Conservation (phyloP, 2,329 filamentous ascomycete genomes). For the Tolypocladium endophyticum region DNA sequence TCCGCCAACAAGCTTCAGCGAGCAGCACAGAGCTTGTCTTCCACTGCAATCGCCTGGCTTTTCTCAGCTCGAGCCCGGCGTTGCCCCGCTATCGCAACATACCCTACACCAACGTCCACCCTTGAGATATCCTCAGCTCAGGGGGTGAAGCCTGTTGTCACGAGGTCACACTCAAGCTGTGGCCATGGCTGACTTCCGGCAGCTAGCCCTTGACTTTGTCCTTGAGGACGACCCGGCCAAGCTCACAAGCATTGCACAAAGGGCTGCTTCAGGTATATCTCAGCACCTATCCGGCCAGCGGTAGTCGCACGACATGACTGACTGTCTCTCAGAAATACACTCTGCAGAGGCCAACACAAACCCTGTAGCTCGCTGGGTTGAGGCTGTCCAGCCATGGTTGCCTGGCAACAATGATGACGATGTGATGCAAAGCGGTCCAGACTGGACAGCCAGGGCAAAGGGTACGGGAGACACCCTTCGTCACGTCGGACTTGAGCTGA, state of each 20-base stretch:
- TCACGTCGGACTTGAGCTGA: background rate
- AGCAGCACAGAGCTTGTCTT: background rate
- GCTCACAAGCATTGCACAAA: conserved; percentile 28
- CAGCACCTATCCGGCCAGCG: rapidly evolving
- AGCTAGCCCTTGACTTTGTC: conserved; percentile 43
- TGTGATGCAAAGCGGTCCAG: conserved; percentile 27
- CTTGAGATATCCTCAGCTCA: background rate
- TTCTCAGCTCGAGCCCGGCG: background rate
- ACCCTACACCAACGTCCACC: background rate
- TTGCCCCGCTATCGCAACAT: background rate
- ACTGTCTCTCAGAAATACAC: conserved; percentile 29
- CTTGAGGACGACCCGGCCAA: conserved; percentile 36
- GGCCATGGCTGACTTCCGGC: conserved; percentile 39
- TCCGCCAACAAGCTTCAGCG: background rate
- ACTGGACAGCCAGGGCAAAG: conserved; percentile 43
- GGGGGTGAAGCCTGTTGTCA: background rate
- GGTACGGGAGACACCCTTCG: conserved; percentile 16
- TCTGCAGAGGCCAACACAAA: conserved; percentile 29
- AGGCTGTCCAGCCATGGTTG: conserved; percentile 46
- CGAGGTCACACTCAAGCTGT: background rate
- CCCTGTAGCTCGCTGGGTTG: conserved; percentile 43
- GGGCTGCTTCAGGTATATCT: conserved; percentile 31
- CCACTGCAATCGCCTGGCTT: background rate
- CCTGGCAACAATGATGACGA: conserved; percentile 27
- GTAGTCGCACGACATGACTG: conserved; percentile 3